Conservation (phyloP, 1,284 basidiomycete genomes). For the Cryptococcus sp. region DNA sequence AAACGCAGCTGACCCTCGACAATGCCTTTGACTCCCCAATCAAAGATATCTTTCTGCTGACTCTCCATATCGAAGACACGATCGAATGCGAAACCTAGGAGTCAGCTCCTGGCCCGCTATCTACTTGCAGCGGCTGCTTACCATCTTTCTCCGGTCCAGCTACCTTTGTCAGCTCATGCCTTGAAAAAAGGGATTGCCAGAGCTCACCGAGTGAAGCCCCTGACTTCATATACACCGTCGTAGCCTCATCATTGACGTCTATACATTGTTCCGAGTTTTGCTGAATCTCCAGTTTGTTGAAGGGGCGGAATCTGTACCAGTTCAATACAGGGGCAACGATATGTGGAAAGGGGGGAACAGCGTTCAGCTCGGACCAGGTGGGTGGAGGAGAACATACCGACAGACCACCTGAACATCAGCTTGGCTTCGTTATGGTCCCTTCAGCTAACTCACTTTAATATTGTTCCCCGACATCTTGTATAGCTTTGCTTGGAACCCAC, state of each 20-base stretch:
- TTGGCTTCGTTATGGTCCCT: slow-evolving; percentile 4
- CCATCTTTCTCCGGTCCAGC: slow-evolving; percentile 49
- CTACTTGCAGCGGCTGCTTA: slow-evolving; percentile 8
- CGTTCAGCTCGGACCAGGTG: not conserved
- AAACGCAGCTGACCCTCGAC: slow-evolving; percentile 36
- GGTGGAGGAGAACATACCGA: slow-evolving; percentile 57
- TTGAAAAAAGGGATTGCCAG: not conserved
- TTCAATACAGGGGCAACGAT: not conserved
- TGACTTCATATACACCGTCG: slow-evolving; percentile 69
- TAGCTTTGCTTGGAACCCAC: too few relatives aligned
- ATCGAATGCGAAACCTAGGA: slow-evolving; percentile 86
- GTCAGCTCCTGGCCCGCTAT: slow-evolving; percentile 5
- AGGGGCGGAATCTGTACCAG: slow-evolving; percentile 76
- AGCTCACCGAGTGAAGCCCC: slow-evolving; percentile 66
- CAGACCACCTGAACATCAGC: slow-evolving; percentile 67
- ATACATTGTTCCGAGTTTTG: slow-evolving; percentile 90
- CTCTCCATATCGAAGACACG: slow-evolving; percentile 92
- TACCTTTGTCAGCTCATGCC: slow-evolving; percentile 11
- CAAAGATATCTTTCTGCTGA: slow-evolving; percentile 91
- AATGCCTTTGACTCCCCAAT: slow-evolving; percentile 91
- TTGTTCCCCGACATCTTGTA: slow-evolving; percentile 48
- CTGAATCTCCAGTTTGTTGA: slow-evolving; percentile 84
- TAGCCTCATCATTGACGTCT: slow-evolving; percentile 74
- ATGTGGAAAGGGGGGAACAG: not conserved
- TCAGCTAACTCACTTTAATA: slow-evolving; percentile 46